Evolutionary conservation across 2,329 filamentous ascomycete species (phyloP).

Genomic region (Cadophora luteo-olivacea): DNA sequence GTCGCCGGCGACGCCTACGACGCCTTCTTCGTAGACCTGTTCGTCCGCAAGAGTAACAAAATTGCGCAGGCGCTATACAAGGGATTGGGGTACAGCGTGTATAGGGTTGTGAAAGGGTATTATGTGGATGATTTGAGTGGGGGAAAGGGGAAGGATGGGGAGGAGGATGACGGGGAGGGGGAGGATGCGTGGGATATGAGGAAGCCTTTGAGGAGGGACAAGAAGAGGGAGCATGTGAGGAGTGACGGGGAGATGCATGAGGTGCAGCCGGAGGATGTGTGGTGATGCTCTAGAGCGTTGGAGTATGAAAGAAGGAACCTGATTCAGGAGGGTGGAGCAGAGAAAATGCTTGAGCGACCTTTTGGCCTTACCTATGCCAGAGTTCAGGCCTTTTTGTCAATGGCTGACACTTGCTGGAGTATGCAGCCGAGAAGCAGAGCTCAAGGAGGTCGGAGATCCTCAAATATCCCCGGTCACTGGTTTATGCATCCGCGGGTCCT

Average conservation of each 20-base stretch:
- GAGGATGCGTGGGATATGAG: conserved; percentile 98
- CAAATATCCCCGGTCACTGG: background rate
- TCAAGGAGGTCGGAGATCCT: background rate
- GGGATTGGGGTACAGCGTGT: conserved; percentile 91
- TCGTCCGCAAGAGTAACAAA: conserved; percentile 87
- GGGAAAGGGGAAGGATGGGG: conserved; percentile 81
- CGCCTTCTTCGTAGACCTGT: conserved; percentile 95
- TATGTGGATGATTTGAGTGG: conserved; percentile 83
- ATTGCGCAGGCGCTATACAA: conserved; percentile 89
- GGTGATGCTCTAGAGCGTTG: conserved; percentile 54
- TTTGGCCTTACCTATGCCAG: too few relatives aligned
- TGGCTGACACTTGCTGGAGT: too few relatives aligned
- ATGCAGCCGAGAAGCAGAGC: too few relatives aligned
- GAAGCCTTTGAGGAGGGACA: conserved; percentile 85
- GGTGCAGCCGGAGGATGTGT: conserved; percentile 86
- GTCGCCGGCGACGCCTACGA: conserved; percentile 80
- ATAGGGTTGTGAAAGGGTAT: conserved; percentile 86
- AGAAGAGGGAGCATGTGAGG: conserved; percentile 75
- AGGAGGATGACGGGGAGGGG: conserved; percentile 77
- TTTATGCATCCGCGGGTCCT: background rate
- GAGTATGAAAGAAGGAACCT: too few relatives aligned
- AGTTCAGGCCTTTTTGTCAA: too few relatives aligned
- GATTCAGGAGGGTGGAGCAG: background rate
- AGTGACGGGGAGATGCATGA: conserved; percentile 79
- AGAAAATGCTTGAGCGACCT: background rate